Conservation (phyloP, 805 yeast genomes). For the Suhomyces pyralidae region DNA sequence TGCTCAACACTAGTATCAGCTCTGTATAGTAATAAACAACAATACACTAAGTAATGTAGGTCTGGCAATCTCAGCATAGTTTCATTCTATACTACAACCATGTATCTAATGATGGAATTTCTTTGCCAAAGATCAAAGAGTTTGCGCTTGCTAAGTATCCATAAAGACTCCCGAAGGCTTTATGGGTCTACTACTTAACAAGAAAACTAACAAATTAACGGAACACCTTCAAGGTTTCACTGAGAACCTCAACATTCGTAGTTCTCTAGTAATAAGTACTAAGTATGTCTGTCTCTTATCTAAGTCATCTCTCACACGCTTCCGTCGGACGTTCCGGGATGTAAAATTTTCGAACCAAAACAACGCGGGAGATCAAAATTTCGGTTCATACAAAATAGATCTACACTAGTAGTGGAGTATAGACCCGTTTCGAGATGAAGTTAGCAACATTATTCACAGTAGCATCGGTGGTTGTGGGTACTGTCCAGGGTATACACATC, state of each 20-base stretch:
- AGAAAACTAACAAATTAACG: slow-evolving; percentile 16
- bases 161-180: slow-evolving; percentile 7
- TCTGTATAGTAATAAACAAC: background rate
- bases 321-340: background rate
- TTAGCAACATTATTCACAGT: slow-evolving; percentile 8
- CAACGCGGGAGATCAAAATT: background rate
- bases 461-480: slow-evolving; percentile 7
- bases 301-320: background rate
- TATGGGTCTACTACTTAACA: slow-evolving; percentile 18
- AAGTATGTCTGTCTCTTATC: background rate
- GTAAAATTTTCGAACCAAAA: background rate
- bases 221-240: background rate
- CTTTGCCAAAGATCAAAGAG: slow-evolving; percentile 35
- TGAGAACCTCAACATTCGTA: no score
- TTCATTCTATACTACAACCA: slow-evolving; percentile 34
- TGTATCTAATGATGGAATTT: slow-evolving; percentile 45
- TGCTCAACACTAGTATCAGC: background rate
- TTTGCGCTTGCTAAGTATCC: slow-evolving; percentile 26
- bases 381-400: background rate
- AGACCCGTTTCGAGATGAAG: slow-evolving; percentile 8
- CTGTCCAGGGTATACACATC: background rate
- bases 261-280: no score
- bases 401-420: background rate
- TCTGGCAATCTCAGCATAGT: slow-evolving; percentile 47
- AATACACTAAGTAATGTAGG: background rate